Conservation (phyloP, 352 stramenopile genomes). For the Pythium vanterpoolii region DNA sequence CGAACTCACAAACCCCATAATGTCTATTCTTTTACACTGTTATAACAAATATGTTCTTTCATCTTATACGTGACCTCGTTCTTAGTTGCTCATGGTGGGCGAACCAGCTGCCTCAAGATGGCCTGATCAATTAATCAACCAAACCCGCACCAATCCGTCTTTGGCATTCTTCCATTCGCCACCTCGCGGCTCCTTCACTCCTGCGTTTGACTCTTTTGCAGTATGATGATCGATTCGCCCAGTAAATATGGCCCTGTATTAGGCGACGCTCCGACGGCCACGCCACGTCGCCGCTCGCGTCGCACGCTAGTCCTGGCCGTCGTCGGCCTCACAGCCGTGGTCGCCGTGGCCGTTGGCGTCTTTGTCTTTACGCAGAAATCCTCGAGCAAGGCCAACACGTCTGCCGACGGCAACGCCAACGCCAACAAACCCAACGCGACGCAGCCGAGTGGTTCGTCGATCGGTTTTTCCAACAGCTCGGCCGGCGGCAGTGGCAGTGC, state of each 20-base stretch:
- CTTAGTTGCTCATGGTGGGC: too few relatives aligned
- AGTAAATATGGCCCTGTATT: background rate
- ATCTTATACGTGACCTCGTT: too few relatives aligned
- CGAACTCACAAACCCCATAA: too few relatives aligned
- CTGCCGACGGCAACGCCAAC: background rate
- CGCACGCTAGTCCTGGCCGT: background rate
- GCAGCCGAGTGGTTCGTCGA: background rate
- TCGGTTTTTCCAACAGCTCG: constrained; percentile 4
- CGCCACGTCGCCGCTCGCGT: background rate
- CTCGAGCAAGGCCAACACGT: background rate
- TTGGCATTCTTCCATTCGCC: too few relatives aligned
- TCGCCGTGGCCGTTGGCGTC: background rate
- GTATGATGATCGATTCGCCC: background rate
- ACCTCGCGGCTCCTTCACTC: too few relatives aligned
- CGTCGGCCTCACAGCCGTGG: background rate
- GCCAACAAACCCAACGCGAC: background rate
- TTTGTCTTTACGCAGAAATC: background rate
- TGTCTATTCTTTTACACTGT: too few relatives aligned
- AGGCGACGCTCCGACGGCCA: background rate
- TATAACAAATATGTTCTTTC: too few relatives aligned
- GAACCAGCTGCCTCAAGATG: too few relatives aligned
- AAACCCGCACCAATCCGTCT: too few relatives aligned
- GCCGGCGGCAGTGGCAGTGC: background rate
- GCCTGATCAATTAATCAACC: too few relatives aligned
- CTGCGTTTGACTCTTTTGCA: too few relatives aligned